Conservation (phyloP, 352 stramenopile genomes). For the Globisporangium heterothallicum region DNA sequence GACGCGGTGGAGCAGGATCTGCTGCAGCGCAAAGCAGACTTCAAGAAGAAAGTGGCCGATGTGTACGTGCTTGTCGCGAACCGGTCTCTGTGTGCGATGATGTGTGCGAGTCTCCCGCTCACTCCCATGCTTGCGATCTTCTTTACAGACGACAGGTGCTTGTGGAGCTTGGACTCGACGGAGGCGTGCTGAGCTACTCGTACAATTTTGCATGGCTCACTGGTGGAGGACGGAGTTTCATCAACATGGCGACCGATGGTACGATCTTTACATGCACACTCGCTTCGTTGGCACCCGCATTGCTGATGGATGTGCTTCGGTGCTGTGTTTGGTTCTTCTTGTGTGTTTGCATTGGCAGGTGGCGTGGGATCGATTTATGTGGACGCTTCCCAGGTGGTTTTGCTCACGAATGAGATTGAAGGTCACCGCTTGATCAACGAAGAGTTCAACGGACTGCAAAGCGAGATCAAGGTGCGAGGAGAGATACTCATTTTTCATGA, state of each 20-base stretch:
- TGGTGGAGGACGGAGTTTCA: constrained; percentile 50
- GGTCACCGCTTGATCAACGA: constrained; percentile 65
- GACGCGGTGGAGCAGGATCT: constrained; percentile 45
- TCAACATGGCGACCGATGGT: constrained; percentile 66
- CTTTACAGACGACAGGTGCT: constrained; percentile 37
- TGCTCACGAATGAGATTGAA: constrained; percentile 75
- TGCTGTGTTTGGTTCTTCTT: constrained; percentile 3
- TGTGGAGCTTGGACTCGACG: constrained; percentile 32
- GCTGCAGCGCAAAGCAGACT: constrained; percentile 35
- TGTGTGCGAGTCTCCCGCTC: background rate
- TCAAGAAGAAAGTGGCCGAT: constrained; percentile 35
- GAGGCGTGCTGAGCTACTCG: constrained; percentile 44
- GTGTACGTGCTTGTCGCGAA: constrained; percentile 33
- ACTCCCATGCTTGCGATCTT: no score
- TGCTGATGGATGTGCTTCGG: background rate
- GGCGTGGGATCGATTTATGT: constrained; percentile 65
- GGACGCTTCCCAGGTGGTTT: constrained; percentile 34
- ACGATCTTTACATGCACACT: constrained; percentile 1
- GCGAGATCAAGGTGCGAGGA: constrained; percentile 26
- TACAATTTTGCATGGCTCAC: constrained; percentile 73
- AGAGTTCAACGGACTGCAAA: constrained; percentile 50
- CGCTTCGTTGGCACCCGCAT: background rate
- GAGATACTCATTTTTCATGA: no score
- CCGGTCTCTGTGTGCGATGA: background rate
- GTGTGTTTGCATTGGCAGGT: constrained; percentile 12